Evolutionary conservation across 352 stramenopile species (phyloP).

Genomic region (Globisporangium splendens): DNA sequence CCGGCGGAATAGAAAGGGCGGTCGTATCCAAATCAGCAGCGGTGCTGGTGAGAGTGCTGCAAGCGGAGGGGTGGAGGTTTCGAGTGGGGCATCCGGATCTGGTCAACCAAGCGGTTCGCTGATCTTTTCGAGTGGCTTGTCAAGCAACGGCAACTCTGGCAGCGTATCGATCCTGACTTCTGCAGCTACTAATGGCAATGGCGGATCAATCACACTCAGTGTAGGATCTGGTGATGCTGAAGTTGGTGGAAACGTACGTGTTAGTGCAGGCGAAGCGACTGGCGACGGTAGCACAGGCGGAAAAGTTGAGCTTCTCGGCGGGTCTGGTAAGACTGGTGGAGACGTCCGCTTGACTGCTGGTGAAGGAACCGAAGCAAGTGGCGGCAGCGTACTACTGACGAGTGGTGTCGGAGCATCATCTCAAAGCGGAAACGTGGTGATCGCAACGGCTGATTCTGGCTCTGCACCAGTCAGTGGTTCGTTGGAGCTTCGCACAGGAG

Average conservation of each 20-base stretch:
- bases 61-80: conserved; percentile 26
- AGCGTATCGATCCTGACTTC: conserved; percentile 6
- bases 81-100: conserved; percentile 14
- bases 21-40: conserved; percentile 24
- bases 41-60: conserved; percentile 17
- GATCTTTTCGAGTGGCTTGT: conserved; percentile 12
- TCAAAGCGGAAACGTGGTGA: conserved; percentile 21
- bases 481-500: conserved; percentile 20
- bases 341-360: conserved; percentile 13
- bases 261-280: conserved; percentile 14
- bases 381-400: conserved; percentile 20
- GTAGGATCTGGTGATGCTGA: conserved; percentile 8
- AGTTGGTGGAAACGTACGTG: conserved; percentile 6
- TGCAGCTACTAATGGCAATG: conserved; percentile 7
- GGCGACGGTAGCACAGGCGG: conserved; percentile 11
- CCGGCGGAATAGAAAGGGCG: conserved; percentile 18
- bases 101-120: conserved; percentile 19
- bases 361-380: conserved; percentile 10
- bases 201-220: conserved; percentile 14
- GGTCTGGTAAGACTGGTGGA: conserved; percentile 12
- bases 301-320: conserved; percentile 8
- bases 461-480: conserved; percentile 15
- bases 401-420: conserved; percentile 19
- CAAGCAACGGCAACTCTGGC: conserved; percentile 7
- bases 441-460: conserved; percentile 17